These are phyloP conservation scores for Polytrichum formosum DNA, from an alignment of 225 moss, liverwort and hornwort genomes.

Conservation along the genomic window DNA sequence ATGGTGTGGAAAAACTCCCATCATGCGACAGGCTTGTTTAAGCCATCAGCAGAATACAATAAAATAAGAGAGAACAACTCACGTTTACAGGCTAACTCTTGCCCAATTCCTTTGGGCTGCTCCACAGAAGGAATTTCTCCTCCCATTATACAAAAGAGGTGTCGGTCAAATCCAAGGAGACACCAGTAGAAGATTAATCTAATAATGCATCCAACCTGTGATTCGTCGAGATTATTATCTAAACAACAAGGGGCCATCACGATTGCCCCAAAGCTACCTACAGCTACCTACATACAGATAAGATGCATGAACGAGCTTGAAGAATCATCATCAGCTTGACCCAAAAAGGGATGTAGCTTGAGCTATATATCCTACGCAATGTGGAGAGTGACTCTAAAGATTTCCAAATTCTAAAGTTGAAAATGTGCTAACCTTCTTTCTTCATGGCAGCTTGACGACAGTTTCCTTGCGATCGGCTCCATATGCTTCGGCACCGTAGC, in stretches of 20 bases:
- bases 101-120: too few species aligned
- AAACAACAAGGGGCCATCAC: slow-evolving; percentile 11
- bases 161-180: slow-evolving; percentile 13
- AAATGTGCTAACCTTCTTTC: slow-evolving; percentile 9
- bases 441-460: slow-evolving; percentile 57
- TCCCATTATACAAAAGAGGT: too few species aligned
- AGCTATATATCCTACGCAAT: slow-evolving; percentile 1
- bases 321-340: slow-evolving; percentile 8
- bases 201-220: slow-evolving; percentile 7
- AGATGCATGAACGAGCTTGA: slow-evolving; percentile 2
- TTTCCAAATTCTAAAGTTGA: background rate
- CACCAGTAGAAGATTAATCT: slow-evolving; percentile 10
- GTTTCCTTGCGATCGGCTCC: slow-evolving; percentile 84
- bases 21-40: slow-evolving; percentile 21
- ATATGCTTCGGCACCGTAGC: slow-evolving; percentile 48
- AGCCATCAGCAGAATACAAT: slow-evolving; percentile 14
- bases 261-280: slow-evolving; percentile 7
- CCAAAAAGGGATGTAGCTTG: slow-evolving; percentile 7
- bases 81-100: too few species aligned
- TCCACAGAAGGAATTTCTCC: too few species aligned
- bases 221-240: slow-evolving; percentile 26
- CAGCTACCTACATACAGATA: background rate
- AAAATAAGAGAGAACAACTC: background rate
- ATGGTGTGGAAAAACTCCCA: slow-evolving; percentile 5
- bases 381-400: too few species aligned